A percentile compares a stretch with the other conserved stretches of the same genome.
Evolutionary conservation across 257 asterid species (phyloP).

Genomic region (Thymus quinquecostatus): DNA sequence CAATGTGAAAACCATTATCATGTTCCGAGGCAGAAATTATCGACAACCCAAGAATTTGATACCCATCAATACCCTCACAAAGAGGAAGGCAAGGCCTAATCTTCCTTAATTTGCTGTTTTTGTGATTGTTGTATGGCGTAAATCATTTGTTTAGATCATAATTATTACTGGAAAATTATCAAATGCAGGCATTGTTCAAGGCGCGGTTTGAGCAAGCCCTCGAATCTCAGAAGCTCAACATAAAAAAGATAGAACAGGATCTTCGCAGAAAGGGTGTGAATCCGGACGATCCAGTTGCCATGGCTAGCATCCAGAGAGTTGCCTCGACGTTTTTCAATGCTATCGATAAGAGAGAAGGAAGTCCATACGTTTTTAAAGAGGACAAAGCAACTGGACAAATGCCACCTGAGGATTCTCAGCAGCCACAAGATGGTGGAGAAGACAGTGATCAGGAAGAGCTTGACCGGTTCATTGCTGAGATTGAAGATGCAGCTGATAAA

Average conservation of each 20-base stretch:
- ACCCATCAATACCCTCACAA: conserved; percentile 92
- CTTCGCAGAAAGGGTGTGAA: conserved; percentile 87
- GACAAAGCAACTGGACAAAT: conserved; percentile 42
- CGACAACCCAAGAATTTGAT: conserved; percentile 96
- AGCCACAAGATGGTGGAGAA: conserved; percentile 56
- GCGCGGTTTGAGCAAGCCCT: conserved; percentile 98
- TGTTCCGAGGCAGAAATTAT: conserved; percentile 97
- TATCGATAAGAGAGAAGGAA: conserved; percentile 86
- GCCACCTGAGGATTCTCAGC: conserved; percentile 39
- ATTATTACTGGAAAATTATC: conserved; percentile 7
- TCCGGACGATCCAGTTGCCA: conserved; percentile 96
- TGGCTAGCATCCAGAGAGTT: conserved; percentile 98
- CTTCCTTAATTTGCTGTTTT: conserved; percentile 25
- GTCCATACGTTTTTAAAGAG: conserved; percentile 82
- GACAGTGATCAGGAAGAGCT: conserved; percentile 99
- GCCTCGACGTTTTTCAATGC: conserved; percentile 99
- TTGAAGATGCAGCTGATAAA: conserved; percentile 94
- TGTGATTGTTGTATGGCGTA: neutral
- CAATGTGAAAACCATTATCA: conserved; percentile 82
- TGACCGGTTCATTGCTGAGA: conserved; percentile 90
- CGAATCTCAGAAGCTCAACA: conserved; percentile 91
- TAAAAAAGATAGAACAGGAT: conserved; percentile 89
- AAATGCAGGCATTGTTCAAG: conserved; percentile 82
- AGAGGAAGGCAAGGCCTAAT: conserved; percentile 70
- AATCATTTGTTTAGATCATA: conserved; percentile 18